Evolutionary conservation across 2,329 filamentous ascomycete species (phyloP).

Genomic region (Aspergillus pseudotamarii): DNA sequence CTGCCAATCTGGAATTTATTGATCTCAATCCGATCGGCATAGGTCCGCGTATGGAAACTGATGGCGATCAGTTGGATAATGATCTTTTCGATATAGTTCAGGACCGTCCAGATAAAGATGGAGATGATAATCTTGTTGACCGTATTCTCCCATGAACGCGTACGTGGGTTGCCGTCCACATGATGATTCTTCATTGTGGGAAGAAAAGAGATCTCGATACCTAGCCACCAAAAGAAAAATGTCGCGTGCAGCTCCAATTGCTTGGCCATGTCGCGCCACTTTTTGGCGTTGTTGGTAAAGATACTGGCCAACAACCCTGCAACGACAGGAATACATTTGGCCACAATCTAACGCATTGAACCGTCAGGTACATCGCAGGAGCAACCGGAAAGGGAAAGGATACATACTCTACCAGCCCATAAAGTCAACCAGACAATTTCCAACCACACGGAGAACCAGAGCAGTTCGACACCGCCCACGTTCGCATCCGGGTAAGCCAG

Average conservation of each 20-base stretch:
- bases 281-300: slow-evolving; percentile 85
- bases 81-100: slow-evolving; percentile 91
- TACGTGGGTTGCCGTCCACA: slow-evolving; percentile 53
- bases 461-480: slow-evolving; percentile 73
- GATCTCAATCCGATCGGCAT: slow-evolving; percentile 84
- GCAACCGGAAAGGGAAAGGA: neutral
- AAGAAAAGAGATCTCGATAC: slow-evolving; percentile 80
- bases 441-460: slow-evolving; percentile 96
- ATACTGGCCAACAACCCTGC: slow-evolving; percentile 69
- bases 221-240: slow-evolving; percentile 89
- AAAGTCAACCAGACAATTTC: slow-evolving; percentile 90
- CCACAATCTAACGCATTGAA: slow-evolving; percentile 52
- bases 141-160: slow-evolving; percentile 70
- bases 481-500: slow-evolving; percentile 62
- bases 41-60: slow-evolving; percentile 88
- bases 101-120: slow-evolving; percentile 74
- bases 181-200: slow-evolving; percentile 75
- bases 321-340: slow-evolving; percentile 65
- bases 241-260: slow-evolving; percentile 83
- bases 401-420: slow-evolving; percentile 69
- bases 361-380: slow-evolving; percentile 2
- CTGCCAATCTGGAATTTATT: slow-evolving; percentile 86
- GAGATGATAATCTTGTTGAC: slow-evolving; percentile 86
- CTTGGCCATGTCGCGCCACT: slow-evolving; percentile 87
- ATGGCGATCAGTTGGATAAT: slow-evolving; percentile 94